Conservation (phyloP, 176 grass and related monocot genomes). For the Zoysia japonica region DNA sequence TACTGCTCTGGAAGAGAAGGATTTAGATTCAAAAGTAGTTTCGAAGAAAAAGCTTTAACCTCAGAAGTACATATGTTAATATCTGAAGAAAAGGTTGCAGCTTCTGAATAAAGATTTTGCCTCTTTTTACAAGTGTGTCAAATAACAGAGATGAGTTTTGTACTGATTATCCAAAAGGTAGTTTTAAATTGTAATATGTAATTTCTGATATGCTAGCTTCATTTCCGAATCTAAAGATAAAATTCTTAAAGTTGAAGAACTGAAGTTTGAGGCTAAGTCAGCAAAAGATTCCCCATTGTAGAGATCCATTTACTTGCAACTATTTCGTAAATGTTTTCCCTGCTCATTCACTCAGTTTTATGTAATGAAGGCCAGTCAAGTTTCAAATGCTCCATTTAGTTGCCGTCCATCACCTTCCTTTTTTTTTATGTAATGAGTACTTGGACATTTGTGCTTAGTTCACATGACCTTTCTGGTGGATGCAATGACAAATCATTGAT, state of each 20-base stretch:
- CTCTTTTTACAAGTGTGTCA: constrained; percentile 56
- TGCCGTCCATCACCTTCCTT: not conserved
- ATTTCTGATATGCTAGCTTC: constrained; percentile 28
- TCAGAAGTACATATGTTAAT: constrained; percentile 9
- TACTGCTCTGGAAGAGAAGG: constrained; percentile 13
- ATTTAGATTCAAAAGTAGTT: constrained; percentile 34
- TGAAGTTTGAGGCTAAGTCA: constrained; percentile 96
- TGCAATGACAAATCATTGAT: constrained; percentile 18
- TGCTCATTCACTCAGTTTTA: not conserved
- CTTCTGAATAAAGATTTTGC: constrained; percentile 49
- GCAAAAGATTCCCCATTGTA: constrained; percentile 84
- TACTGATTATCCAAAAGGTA: constrained; percentile 36
- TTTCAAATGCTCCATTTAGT: not conserved
- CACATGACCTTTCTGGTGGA: constrained; percentile 11
- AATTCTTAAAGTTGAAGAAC: constrained; percentile 45
- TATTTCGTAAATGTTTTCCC: constrained; percentile 1
- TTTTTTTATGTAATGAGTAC: not conserved
- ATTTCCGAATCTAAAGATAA: constrained; percentile 56
- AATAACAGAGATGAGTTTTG: constrained; percentile 49
- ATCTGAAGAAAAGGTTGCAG: too few relatives aligned
- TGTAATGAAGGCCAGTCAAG: constrained; percentile 7
- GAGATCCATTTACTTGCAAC: constrained; percentile 28
- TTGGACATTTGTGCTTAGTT: constrained; percentile 20
- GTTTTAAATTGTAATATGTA: not conserved
- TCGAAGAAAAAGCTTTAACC: constrained; percentile 51